phyloP scores from a whole-genome alignment of 108 stramenopile species.

The Cyclotella atomus region DNA sequence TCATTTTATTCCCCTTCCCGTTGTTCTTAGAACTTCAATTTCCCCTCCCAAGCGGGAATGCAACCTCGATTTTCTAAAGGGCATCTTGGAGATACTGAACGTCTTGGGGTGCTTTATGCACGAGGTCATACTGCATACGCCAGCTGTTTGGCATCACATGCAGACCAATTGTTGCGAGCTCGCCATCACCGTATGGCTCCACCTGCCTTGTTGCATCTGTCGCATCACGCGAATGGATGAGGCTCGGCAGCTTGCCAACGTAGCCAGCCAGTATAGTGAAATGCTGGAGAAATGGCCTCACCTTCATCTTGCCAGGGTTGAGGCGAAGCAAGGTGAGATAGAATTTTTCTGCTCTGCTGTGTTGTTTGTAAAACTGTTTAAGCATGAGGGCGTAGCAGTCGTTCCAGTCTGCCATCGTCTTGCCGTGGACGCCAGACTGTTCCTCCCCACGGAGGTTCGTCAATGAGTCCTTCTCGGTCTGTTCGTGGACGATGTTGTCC shows the following conservation, averaged over 20 bases:
- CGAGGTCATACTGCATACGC: neutral
- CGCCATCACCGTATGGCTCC: neutral
- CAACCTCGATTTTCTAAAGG: neutral
- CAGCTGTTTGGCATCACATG: neutral
- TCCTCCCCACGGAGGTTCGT: neutral
- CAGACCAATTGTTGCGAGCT: neutral
- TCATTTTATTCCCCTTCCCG: neutral
- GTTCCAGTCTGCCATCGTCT: neutral
- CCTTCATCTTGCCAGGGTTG: neutral
- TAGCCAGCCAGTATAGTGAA: neutral
- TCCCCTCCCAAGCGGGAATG: neutral
- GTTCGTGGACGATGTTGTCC: neutral
- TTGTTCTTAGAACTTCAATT: neutral
- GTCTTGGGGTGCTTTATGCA: neutral
- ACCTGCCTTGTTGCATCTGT: neutral
- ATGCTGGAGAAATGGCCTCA: neutral
- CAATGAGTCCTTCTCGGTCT: neutral
- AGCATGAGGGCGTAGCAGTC: neutral
- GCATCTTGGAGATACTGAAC: neutral
- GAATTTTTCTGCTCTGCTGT: neutral
- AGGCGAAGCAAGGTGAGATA: neutral
- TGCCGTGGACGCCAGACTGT: neutral
- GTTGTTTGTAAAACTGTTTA: constrained; percentile 2
- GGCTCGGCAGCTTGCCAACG: neutral
- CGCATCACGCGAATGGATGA: neutral